phyloP scores from a whole-genome alignment of 768 basidiomycete species.

The Tricholoma saponaceum region DNA sequence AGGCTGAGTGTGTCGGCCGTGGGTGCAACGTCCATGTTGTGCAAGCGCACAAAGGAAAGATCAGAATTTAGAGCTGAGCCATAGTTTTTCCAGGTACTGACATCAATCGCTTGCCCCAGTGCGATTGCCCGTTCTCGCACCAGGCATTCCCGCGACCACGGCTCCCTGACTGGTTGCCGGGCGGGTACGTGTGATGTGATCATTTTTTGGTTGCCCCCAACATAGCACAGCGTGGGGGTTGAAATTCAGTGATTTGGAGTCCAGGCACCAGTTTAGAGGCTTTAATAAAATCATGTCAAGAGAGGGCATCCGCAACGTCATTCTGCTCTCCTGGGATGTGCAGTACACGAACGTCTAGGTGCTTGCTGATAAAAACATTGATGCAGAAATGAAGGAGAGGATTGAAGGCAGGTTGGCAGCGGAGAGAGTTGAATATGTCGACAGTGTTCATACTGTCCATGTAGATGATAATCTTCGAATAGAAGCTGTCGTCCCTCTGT shows the following conservation, averaged over 20 bases:
- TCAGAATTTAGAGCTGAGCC: neutral
- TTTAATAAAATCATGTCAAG: slow-evolving; percentile 1
- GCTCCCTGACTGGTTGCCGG: neutral
- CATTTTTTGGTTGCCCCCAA: neutral
- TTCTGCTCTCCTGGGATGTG: slow-evolving; percentile 16
- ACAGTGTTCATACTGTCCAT: slow-evolving; percentile 21
- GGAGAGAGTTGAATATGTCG: slow-evolving; percentile 16
- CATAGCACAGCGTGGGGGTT: slow-evolving; percentile 17
- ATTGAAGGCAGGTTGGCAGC: slow-evolving; percentile 9
- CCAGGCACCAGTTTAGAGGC: neutral
- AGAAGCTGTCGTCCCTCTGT: neutral
- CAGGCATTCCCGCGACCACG: neutral
- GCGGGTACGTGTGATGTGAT: neutral
- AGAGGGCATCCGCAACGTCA: slow-evolving; percentile 17
- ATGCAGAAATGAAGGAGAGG: slow-evolving; percentile 11
- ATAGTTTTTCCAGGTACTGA: too few species aligned
- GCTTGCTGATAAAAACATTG: slow-evolving; percentile 7
- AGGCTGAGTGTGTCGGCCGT: neutral
- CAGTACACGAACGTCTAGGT: slow-evolving; percentile 10
- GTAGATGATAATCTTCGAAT: slow-evolving; percentile 13
- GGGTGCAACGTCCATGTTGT: neutral
- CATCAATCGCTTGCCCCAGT: too few species aligned
- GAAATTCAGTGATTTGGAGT: slow-evolving; percentile 4
- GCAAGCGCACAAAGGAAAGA: too few species aligned
- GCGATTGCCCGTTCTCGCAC: neutral